Percentiles rank a stretch among this genome's conserved stretches.
These are phyloP conservation scores for Neostapfia colusana DNA, from an alignment of 176 grass and related monocot species.

Conservation along the genomic window DNA sequence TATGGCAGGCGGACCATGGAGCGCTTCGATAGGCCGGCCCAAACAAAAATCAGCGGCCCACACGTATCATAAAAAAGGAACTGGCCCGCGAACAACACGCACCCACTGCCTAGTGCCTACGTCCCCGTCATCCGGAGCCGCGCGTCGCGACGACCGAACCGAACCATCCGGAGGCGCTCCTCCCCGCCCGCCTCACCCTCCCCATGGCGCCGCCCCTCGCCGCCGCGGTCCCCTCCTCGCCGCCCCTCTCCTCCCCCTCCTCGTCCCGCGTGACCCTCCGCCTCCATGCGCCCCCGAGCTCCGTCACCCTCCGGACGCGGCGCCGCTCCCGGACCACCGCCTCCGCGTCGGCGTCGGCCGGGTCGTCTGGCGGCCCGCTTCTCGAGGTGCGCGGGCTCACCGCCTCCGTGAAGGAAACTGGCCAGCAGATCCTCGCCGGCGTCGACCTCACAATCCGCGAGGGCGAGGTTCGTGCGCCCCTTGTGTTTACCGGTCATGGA, in stretches of 20 bases:
- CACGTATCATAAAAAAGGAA: too few species aligned
- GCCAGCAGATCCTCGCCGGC: slow-evolving; percentile 60
- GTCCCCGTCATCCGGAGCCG: slow-evolving; percentile 42
- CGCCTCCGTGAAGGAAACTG: slow-evolving; percentile 63
- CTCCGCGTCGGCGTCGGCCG: slow-evolving; percentile 22
- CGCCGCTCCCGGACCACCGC: slow-evolving; percentile 27
- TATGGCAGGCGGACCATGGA: too few species aligned
- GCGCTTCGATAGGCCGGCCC: too few species aligned
- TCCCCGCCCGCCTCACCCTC: background rate
- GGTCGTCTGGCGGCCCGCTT: slow-evolving; percentile 32
- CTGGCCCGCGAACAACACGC: background rate
- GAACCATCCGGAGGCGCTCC: slow-evolving; percentile 32
- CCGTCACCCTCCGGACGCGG: slow-evolving; percentile 14
- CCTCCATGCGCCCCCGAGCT: background rate
- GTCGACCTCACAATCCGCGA: slow-evolving; percentile 73
- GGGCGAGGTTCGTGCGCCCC: slow-evolving; percentile 58
- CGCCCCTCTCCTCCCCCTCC: slow-evolving; percentile 26
- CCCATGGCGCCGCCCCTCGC: slow-evolving; percentile 41
- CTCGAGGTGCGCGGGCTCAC: slow-evolving; percentile 73
- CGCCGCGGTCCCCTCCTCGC: slow-evolving; percentile 24
- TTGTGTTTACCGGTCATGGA: background rate
- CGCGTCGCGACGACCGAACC: slow-evolving; percentile 10
- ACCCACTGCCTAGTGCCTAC: background rate
- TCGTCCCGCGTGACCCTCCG: slow-evolving; percentile 19
- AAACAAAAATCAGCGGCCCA: too few species aligned